Evolutionary conservation across 1,284 basidiomycete genomes (phyloP), one percentile per base, ranked within the genome.

Genomic region (Trichosporon ovoides): DNA sequence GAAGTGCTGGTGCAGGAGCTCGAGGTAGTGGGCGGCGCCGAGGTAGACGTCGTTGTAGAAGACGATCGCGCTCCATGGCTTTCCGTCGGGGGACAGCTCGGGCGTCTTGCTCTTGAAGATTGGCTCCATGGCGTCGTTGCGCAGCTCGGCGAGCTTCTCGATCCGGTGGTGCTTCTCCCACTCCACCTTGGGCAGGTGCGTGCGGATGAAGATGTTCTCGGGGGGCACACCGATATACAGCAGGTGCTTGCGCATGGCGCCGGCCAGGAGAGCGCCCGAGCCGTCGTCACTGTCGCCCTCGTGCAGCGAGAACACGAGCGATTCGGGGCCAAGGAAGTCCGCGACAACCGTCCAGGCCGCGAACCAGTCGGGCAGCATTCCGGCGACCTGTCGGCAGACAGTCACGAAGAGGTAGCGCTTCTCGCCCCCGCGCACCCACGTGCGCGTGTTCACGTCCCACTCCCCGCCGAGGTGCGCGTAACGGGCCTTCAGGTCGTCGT

Each of bases 41-140:
- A 76, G 66, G 49, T 77, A 76, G 13, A 80, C 78, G 60, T 80
- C 79, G 66, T 80, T 80, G 69, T 80, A 69, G 65, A 73, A 80
- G 0, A 80, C 60, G 22, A 80, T 65, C 1, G 68, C 72, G 1
- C 68, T 64, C 73, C 72, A 73, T 10, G 72, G 69, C 28, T 68
- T 59, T 9, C 72, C 71, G 55, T 77, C 75, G 16, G 74, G 77
- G 5, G 68, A 57, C 7, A 70, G 61, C 31, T 66, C 66, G 1
- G 57, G 48, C 12, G 71, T 68, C 13, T 60, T 38, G 14, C 62
- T 61, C 37, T 72, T 69, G 63, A 69, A 77, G 37, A 80, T 66
- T 1, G 77, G 77, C 19, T 71, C 62, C 65, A 80, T 70, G 3
- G 69, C 79, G 22, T 66, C 65, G 59, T 80, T 80, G 31, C 79